A percentile compares a stretch with the other conserved stretches of the same genome.
phyloP scores from a whole-genome alignment of 1,284 basidiomycete genomes.

The Abortiporus biennis region DNA sequence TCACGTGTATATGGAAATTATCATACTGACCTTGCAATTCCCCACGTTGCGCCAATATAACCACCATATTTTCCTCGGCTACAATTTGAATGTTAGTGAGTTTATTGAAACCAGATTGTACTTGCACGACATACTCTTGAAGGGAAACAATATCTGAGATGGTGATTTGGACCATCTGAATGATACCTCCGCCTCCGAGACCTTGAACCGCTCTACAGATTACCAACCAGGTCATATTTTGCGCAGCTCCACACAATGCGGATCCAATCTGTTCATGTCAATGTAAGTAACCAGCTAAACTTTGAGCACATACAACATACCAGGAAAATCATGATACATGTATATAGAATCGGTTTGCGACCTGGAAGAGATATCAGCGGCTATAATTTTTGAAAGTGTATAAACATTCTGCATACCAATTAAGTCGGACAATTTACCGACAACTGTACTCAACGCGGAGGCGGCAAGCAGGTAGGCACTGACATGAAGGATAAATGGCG shows the following conservation, averaged over 20 bases:
- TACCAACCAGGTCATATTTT: constrained; percentile 71
- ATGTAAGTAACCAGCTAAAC: neutral
- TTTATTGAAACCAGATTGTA: neutral
- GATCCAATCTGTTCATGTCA: constrained; percentile 54
- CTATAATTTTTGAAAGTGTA: neutral
- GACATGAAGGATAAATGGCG: neutral
- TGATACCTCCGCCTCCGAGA: constrained; percentile 75
- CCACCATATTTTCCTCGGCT: constrained; percentile 76
- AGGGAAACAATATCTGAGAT: constrained; percentile 78
- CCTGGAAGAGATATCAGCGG: constrained; percentile 28
- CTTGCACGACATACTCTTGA: constrained; percentile 50
- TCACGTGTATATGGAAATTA: no score
- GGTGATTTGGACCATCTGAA: constrained; percentile 63
- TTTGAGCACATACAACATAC: constrained; percentile 24
- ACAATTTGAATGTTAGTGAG: constrained; percentile 2
- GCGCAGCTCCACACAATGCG: constrained; percentile 77
- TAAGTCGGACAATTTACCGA: constrained; percentile 72
- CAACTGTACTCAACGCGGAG: constrained; percentile 63
- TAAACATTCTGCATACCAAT: constrained; percentile 32
- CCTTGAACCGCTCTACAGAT: constrained; percentile 77
- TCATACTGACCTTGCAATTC: constrained; percentile 51
- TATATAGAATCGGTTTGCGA: constrained; percentile 71
- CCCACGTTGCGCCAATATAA: constrained; percentile 74
- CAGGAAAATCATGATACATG: constrained; percentile 66
- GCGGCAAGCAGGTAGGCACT: constrained; percentile 73